Percentiles rank a stretch among this genome's conserved stretches.
Evolutionary conservation across 2,329 filamentous ascomycete species (phyloP).

Genomic region (Calcarisporium arbuscula): DNA sequence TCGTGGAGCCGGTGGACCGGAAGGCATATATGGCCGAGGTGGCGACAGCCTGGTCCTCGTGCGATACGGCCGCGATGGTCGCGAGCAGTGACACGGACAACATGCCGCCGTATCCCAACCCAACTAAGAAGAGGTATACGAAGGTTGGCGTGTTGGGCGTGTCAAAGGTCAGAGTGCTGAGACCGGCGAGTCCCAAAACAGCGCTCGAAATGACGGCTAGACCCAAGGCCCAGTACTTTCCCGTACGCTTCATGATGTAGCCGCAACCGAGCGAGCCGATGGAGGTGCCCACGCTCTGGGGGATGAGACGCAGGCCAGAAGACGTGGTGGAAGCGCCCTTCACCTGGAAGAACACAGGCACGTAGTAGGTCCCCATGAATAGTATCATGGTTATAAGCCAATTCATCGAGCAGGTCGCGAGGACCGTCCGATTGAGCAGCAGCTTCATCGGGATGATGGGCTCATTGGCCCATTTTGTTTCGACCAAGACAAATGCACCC

Average conservation of each 20-base stretch:
- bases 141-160: conserved; percentile 50
- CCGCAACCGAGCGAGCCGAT: conserved; percentile 60
- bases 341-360: conserved; percentile 71
- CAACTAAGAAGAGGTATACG: conserved; percentile 44
- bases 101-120: conserved; percentile 65
- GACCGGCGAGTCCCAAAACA: conserved; percentile 38
- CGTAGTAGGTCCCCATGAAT: conserved; percentile 63
- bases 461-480: conserved; percentile 54
- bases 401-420: conserved; percentile 65
- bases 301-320: conserved; percentile 60
- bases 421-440: conserved; percentile 62
- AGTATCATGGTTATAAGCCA: conserved; percentile 65
- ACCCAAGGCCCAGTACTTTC: conserved; percentile 56
- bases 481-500: conserved; percentile 57
- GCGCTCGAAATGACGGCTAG: conserved; percentile 36
- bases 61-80: conserved; percentile 60
- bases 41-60: conserved; percentile 57
- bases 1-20: conserved; percentile 24
- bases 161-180: conserved; percentile 15
- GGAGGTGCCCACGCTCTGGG: conserved; percentile 60
- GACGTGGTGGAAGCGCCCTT: conserved; percentile 58
- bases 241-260: conserved; percentile 65
- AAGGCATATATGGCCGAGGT: conserved; percentile 59
- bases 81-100: conserved; percentile 70
- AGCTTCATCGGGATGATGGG: conserved; percentile 73